Base-by-base conservation (phyloP, 805 yeast species). In the Saturnispora diversa region DNA sequence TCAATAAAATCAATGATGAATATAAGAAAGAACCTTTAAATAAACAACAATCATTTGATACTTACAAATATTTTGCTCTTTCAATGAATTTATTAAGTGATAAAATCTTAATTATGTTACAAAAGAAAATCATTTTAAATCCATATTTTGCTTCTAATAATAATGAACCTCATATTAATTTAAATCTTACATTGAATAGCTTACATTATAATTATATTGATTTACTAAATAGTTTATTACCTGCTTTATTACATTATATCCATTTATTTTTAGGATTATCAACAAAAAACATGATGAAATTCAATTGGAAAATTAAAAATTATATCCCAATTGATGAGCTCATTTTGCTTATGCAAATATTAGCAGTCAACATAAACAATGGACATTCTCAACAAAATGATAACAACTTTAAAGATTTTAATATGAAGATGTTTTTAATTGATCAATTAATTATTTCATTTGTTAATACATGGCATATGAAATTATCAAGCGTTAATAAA, bases 291-390 rank as follows among this genome's bases (percentile, higher is more conserved):
- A 40, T 52, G 48, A 33, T 39, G 21, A 49, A 69, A 42, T 76
- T 63, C 54, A 76, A 75, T 48, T 76, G 82, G 82, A 76, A 74
- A 46, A 65, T 75, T 36, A 69, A 75, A 50, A 63, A 78, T 33
- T 72, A 74, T n/a, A 67, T 76, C 35, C 83, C 83, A 3, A 62
- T 75, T 38, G 80, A 76, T 54, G 74, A 78, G 6, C 65, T 76
- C 12, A 70, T 75, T 11, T 53, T 75, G 39, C 58, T 75, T 44
- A 61, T 73, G 47, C 70, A 74, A 11, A 71, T 75, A 24, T 62
- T 76, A 37, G 66, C 73, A 2, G 70, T 74, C 6, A 77, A 75
- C 51, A 61, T 74, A 52, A 70, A 70, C 43, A 64, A 59, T 13
- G 53, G 52, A 2, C 42, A 62, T 12, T 24, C 17, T 7, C 56